Percentiles rank a stretch among this genome's conserved stretches.
Conservation (phyloP, 768 basidiomycete genomes). For the Infundibulicybe gibba region DNA sequence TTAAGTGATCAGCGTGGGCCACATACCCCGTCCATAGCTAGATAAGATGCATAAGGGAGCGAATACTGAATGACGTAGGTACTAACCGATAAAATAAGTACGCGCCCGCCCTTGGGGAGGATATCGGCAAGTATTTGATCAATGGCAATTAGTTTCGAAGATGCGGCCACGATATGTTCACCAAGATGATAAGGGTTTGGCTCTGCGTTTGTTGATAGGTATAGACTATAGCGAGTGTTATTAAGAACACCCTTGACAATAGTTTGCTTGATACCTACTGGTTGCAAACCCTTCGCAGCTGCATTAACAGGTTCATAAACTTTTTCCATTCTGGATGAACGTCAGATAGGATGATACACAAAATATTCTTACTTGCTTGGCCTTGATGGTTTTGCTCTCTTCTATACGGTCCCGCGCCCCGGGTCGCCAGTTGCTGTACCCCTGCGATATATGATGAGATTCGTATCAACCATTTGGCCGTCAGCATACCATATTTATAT, state of each 20-base stretch:
- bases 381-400: slow-evolving; percentile 16
- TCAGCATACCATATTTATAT: too few relatives aligned
- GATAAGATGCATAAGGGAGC: slow-evolving; percentile 2
- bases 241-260: slow-evolving; percentile 16
- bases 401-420: too few relatives aligned
- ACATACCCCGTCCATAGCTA: slow-evolving; percentile 58
- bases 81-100: slow-evolving; percentile 66
- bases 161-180: slow-evolving; percentile 53
- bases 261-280: slow-evolving; percentile 40
- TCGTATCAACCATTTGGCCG: too few relatives aligned
- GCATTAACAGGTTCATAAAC: slow-evolving; percentile 66
- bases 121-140: slow-evolving; percentile 57
- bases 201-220: slow-evolving; percentile 44
- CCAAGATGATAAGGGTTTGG: slow-evolving; percentile 47
- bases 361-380: not conserved
- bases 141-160: slow-evolving; percentile 51
- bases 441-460: too few relatives aligned
- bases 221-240: slow-evolving; percentile 36
- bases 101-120: slow-evolving; percentile 56
- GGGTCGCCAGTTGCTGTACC: too few relatives aligned
- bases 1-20: too few relatives aligned
- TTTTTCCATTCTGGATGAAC: slow-evolving; percentile 41
- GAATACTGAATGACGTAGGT: not conserved
- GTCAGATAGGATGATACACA: too few relatives aligned
- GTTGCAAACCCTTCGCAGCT: slow-evolving; percentile 67